Evolutionary conservation across 2,329 filamentous ascomycete genomes (phyloP).

Genomic region (Neonectria neomacrospora): DNA sequence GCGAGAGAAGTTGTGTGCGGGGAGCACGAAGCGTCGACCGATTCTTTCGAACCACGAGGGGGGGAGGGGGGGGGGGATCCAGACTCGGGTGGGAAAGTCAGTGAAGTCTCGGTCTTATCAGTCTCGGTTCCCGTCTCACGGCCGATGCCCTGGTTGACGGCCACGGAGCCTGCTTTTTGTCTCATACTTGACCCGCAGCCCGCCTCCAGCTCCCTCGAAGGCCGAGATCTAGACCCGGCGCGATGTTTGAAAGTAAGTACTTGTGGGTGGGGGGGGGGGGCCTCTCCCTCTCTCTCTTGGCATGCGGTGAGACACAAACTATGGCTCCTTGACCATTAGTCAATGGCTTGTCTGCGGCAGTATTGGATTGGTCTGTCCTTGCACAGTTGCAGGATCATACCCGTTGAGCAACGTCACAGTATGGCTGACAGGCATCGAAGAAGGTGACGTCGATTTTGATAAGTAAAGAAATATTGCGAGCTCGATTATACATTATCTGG

Average conservation of each 20-base stretch:
- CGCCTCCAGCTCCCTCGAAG: neutral
- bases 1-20: neutral
- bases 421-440: neutral
- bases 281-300: no score
- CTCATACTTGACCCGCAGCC: neutral
- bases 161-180: neutral
- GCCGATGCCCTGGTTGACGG: neutral
- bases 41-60: neutral
- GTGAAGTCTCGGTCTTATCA: neutral
- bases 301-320: neutral
- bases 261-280: no score
- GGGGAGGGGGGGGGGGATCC: neutral
- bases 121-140: neutral
- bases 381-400: neutral
- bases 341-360: no score
- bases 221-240: neutral
- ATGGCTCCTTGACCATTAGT: neutral
- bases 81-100: neutral
- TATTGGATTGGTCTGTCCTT: neutral
- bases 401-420: neutral
- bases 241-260: neutral
- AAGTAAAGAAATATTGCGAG: neutral
- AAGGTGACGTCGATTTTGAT: neutral
- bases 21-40: neutral
- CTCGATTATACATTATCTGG: conserved; percentile 33